A percentile compares a stretch with the other conserved stretches of the same genome.
These are phyloP conservation scores for Daldinia loculata DNA, from an alignment of 495 filamentous ascomycete genomes.

Conservation along the genomic window DNA sequence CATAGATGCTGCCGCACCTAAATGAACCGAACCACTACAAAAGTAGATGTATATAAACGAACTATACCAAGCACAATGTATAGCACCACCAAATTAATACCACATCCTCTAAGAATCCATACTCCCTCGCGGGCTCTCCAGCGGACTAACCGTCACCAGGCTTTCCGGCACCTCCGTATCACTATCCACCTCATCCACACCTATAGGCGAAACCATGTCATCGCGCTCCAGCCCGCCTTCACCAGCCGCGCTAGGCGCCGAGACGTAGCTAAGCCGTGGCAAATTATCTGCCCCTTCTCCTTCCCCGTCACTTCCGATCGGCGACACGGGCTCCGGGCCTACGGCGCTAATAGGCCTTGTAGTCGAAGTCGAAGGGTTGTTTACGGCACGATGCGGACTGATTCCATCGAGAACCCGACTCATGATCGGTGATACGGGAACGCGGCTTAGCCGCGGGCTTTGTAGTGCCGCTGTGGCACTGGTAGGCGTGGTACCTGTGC, in stretches of 20 bases:
- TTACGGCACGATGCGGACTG: background rate
- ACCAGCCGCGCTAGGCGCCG: slow-evolving; percentile 12
- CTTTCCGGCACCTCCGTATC: slow-evolving; percentile 2
- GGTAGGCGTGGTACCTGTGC: slow-evolving; percentile 8
- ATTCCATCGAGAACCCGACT: background rate
- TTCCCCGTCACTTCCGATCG: slow-evolving; percentile 29
- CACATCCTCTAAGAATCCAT: background rate
- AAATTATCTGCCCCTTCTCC: background rate
- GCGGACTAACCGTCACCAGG: slow-evolving; percentile 29
- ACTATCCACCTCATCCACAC: background rate
- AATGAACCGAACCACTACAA: background rate
- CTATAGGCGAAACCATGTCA: slow-evolving; percentile 35
- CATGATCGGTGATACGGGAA: slow-evolving; percentile 38
- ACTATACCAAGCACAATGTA: background rate
- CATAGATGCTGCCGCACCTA: background rate
- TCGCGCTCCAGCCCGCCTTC: background rate
- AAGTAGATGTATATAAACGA: background rate
- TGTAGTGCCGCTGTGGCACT: slow-evolving; percentile 13
- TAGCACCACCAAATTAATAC: background rate
- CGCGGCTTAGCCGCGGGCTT: slow-evolving; percentile 29
- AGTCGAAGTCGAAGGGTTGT: background rate
- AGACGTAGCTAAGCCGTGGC: slow-evolving; percentile 31
- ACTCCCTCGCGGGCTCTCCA: slow-evolving; percentile 19
- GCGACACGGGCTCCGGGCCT: slow-evolving; percentile 25
- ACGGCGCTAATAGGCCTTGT: background rate